Evolutionary conservation across 2,329 filamentous ascomycete species (phyloP).

Genomic region (Diaporthe sp.): DNA sequence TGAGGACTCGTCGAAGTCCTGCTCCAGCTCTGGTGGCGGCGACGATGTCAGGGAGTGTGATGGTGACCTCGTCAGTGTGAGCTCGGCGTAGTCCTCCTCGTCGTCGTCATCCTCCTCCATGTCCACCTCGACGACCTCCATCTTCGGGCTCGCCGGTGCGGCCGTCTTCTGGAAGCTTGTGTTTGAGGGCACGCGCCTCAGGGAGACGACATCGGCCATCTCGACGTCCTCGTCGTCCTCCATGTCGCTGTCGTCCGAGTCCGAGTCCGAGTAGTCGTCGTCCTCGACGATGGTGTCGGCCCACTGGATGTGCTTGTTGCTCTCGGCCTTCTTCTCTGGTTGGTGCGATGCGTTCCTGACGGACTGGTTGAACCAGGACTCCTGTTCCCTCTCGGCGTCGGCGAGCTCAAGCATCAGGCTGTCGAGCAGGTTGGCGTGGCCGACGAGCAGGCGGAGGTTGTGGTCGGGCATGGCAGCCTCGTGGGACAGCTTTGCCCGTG

Average conservation of each 20-base stretch:
- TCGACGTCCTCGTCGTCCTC: constrained; percentile 73
- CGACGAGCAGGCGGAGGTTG: constrained; percentile 94
- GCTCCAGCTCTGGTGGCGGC: constrained; percentile 78
- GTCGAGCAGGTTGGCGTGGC: constrained; percentile 98
- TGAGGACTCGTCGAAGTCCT: constrained; percentile 75
- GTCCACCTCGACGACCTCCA: constrained; percentile 54
- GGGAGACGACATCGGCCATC: constrained; percentile 64
- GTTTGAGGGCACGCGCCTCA: constrained; percentile 62
- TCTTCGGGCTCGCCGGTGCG: constrained; percentile 54
- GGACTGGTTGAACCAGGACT: constrained; percentile 97
- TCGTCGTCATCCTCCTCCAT: constrained; percentile 70
- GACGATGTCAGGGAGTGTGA: constrained; percentile 67
- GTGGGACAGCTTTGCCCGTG: constrained; percentile 92
- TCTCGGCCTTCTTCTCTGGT: constrained; percentile 58
- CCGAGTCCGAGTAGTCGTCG: constrained; percentile 72
- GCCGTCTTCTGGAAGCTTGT: constrained; percentile 45
- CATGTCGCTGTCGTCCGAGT: constrained; percentile 59
- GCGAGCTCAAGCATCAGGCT: constrained; percentile 90
- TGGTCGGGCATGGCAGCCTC: constrained; percentile 94
- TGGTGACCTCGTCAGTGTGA: constrained; percentile 77
- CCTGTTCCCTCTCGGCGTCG: constrained; percentile 94
- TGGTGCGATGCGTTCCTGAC: constrained; percentile 76
- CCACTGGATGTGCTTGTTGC: constrained; percentile 88
- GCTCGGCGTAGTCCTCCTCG: constrained; percentile 75
- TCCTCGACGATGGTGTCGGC: constrained; percentile 84